Percentiles rank a stretch among this genome's conserved stretches.
phyloP scores from a whole-genome alignment of 345 rosid species.

The Streptanthus diversifolius region DNA sequence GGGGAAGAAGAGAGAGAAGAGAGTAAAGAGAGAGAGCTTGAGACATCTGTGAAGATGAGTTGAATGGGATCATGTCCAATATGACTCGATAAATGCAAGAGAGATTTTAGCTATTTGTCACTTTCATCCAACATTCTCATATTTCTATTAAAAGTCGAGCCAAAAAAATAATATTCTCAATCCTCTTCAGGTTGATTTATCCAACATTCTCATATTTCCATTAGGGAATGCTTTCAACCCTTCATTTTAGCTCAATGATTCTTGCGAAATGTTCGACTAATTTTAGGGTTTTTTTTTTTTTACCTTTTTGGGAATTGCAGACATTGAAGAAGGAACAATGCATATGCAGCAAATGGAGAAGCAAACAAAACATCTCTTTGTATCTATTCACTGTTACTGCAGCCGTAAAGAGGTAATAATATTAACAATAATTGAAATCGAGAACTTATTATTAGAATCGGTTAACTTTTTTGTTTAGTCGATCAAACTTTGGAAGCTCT shows the following conservation, averaged over 20 bases:
- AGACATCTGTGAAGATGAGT: slow-evolving; percentile 32
- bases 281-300: not conserved
- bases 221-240: not conserved
- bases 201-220: not conserved
- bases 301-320: slow-evolving; percentile 9
- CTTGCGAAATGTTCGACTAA: slow-evolving; percentile 5
- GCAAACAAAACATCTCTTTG: slow-evolving; percentile 64
- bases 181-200: slow-evolving; percentile 12
- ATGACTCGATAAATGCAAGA: slow-evolving; percentile 37
- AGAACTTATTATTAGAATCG: not conserved
- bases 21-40: slow-evolving; percentile 20
- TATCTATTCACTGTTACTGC: slow-evolving; percentile 76
- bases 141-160: not conserved
- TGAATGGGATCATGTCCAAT: slow-evolving; percentile 35
- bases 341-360: slow-evolving; percentile 46
- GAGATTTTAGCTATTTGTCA: slow-evolving; percentile 34
- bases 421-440: not conserved
- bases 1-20: slow-evolving; percentile 4
- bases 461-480: not conserved
- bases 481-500: not conserved
- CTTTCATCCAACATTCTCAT: no score
- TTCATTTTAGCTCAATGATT: not conserved
- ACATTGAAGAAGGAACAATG: slow-evolving; percentile 26
- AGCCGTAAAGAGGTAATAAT: slow-evolving; percentile 67
- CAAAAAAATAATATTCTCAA: slow-evolving; percentile 6